These are phyloP conservation scores for Nectriaceae sp. DNA, from an alignment of 2,329 filamentous ascomycete species.

Conservation along the genomic window DNA sequence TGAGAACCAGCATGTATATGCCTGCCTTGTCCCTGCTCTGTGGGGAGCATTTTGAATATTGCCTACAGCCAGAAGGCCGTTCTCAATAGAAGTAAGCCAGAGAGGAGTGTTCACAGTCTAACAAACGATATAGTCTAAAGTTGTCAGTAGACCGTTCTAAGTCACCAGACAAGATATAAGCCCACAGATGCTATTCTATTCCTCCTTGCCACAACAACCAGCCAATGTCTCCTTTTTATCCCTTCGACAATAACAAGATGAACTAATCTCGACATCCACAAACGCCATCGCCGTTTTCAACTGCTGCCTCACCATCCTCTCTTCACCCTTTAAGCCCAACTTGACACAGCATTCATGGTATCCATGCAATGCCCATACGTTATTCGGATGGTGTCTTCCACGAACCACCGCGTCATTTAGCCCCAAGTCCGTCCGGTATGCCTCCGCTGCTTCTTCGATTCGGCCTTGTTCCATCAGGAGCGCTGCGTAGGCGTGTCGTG, in stretches of 20 bases:
- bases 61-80: too few relatives aligned
- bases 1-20: too few relatives aligned
- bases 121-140: too few relatives aligned
- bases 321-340: slow-evolving; percentile 44
- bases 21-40: too few relatives aligned
- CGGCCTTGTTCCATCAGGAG: slow-evolving; percentile 65
- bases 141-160: too few relatives aligned
- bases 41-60: too few relatives aligned
- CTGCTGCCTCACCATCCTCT: slow-evolving; percentile 39
- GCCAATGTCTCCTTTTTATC: slow-evolving; percentile 7
- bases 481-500: slow-evolving; percentile 68
- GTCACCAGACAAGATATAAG: too few relatives aligned
- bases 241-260: slow-evolving; percentile 28
- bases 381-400: slow-evolving; percentile 66
- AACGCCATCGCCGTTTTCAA: slow-evolving; percentile 53
- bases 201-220: not conserved
- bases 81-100: too few relatives aligned
- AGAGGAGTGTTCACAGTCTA: too few relatives aligned
- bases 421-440: slow-evolving; percentile 62
- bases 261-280: slow-evolving; percentile 58
- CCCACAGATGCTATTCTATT: not conserved
- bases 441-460: slow-evolving; percentile 52
- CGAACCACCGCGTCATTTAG: slow-evolving; percentile 59
- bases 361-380: slow-evolving; percentile 73
- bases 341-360: slow-evolving; percentile 67